Evolutionary conservation across 1,139 yeast genomes (phyloP).

Genomic region (Taphrina pruni): DNA sequence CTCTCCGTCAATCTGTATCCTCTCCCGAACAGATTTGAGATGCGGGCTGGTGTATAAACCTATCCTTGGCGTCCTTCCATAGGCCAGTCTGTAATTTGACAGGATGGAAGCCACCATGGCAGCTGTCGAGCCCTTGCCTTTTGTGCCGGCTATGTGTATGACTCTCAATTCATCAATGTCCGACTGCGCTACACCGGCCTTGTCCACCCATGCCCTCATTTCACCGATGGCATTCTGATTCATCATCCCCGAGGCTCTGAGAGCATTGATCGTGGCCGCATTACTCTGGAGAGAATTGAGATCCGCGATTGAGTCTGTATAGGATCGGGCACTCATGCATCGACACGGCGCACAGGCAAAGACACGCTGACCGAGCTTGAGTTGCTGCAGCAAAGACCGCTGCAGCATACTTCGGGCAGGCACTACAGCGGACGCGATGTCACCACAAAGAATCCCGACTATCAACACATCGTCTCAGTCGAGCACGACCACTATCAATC

Average conservation of each 20-base stretch:
- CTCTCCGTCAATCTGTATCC: constrained; percentile 83
- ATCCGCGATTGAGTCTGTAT: constrained; percentile 76
- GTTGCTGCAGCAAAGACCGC: neutral
- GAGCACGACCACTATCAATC: neutral
- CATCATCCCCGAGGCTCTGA: constrained; percentile 72
- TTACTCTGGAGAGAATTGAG: constrained; percentile 89
- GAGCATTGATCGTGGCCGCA: constrained; percentile 85
- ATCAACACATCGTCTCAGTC: neutral
- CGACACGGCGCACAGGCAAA: neutral
- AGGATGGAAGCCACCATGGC: constrained; percentile 88
- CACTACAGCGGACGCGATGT: too few relatives aligned
- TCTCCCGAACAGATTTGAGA: constrained; percentile 86
- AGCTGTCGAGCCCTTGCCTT: constrained; percentile 98
- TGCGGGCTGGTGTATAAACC: constrained; percentile 97
- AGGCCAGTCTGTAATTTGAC: constrained; percentile 56
- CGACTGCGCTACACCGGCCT: constrained; percentile 74
- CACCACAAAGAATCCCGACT: too few relatives aligned
- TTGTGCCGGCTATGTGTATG: constrained; percentile 94
- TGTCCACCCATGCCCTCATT: constrained; percentile 86
- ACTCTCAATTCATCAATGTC: constrained; percentile 78
- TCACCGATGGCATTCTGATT: constrained; percentile 79
- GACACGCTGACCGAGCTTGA: neutral
- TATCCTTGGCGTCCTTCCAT: constrained; percentile 56
- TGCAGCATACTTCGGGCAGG: neutral
- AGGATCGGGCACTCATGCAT: constrained; percentile 3